Conservation (phyloP, 2,329 filamentous ascomycete species). For the Cyanodermella asteris region DNA sequence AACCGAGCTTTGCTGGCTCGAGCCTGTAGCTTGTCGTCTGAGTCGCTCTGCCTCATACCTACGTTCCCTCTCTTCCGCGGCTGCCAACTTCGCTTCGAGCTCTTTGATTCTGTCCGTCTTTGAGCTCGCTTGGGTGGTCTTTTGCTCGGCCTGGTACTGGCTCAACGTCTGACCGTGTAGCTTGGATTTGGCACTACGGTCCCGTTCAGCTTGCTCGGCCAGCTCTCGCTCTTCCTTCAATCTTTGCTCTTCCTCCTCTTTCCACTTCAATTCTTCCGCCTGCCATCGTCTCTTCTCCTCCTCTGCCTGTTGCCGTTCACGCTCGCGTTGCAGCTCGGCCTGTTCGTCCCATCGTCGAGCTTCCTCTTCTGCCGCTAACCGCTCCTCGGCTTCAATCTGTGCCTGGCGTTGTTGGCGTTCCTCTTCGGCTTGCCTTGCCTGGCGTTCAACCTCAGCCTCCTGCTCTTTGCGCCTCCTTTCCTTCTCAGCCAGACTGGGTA, state of each 20-base stretch:
- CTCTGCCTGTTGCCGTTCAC: conserved; percentile 22
- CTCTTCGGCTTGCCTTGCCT: conserved; percentile 28
- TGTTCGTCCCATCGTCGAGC: conserved; percentile 27
- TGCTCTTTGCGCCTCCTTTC: conserved; percentile 42
- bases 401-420: conserved; percentile 25
- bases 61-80: conserved; percentile 43
- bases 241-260: conserved; percentile 30
- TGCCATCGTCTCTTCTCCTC: conserved; percentile 24
- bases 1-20: conserved; percentile 8
- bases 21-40: conserved; percentile 16
- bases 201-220: conserved; percentile 40
- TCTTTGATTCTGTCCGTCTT: conserved; percentile 54
- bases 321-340: conserved; percentile 26
- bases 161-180: conserved; percentile 68
- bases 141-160: conserved; percentile 60
- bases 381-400: conserved; percentile 28
- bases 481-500: conserved; percentile 69
- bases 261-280: conserved; percentile 32
- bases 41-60: conserved; percentile 41
- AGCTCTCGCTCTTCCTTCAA: conserved; percentile 36
- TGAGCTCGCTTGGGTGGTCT: conserved; percentile 22
- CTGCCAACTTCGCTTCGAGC: conserved; percentile 51
- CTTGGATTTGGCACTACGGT: conserved; percentile 25
- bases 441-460: conserved; percentile 30
- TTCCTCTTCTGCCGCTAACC: conserved; percentile 22